Base-by-base conservation (phyloP, 2,329 filamentous ascomycete genomes). In the Verticillium dahliae region DNA sequence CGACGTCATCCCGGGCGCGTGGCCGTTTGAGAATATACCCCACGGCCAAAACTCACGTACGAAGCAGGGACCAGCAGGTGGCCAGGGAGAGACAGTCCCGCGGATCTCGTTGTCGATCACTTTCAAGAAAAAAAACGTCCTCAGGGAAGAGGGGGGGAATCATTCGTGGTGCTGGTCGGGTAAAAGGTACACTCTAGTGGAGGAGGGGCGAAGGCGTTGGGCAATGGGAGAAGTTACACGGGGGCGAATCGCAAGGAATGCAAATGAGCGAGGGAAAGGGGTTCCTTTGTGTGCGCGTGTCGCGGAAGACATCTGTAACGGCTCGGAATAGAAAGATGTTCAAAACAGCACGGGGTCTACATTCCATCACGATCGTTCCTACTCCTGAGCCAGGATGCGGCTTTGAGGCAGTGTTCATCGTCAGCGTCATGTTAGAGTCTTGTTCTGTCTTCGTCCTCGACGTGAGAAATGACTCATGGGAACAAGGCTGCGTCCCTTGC, bases 1-100 rank as follows among this genome's bases (percentile, higher is more conserved):
- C 33, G n/a, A 37, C 55, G 55, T 57, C 55, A 57, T 57, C 55
- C 55, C 55, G 55, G n/a, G 55, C 55, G 55, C 55, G 55, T 37
- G 13, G 33, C 55, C 55, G 55, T 57, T 57, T 57, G 33, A 37
- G 55, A 57, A 13, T 14, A 22, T n/a, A 52, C 45, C 18, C 45
- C 45, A 52, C 45, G 45, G 18, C 45, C 6, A 18, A 18, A 22
- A 10, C 45, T 41, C 45, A 52, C 11, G 45, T 37, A 18, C 55
- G 55, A 34, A 57, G 33, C 55, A 37, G 34, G 22, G 55, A n/a
- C 31, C 55, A 37, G 34, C 31, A 31, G 54, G 54, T 14, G 54
- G 45, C 18, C 45, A 52, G 45, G 45, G 45, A 52, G 45, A 52
- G 45, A 22, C 45, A 52, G 18, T 9, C 45, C 39, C 45, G 45